phyloP scores from a whole-genome alignment of 2,329 filamentous ascomycete genomes.

The Clonostachys chloroleuca region DNA sequence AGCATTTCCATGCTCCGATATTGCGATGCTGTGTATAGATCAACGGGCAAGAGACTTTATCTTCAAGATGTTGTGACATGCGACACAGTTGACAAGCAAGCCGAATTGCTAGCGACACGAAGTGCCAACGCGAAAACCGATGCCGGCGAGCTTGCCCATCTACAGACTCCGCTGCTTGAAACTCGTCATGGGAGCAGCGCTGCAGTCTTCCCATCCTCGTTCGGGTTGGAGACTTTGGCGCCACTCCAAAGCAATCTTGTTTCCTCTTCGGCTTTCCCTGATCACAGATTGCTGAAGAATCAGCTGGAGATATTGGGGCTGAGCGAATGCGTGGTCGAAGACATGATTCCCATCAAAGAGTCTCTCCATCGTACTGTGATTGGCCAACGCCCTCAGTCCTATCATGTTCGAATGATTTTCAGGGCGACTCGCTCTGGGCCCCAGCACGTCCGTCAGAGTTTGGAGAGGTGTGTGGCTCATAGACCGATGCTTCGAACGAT shows the following conservation, averaged over 20 bases:
- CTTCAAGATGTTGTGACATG: slow-evolving; percentile 24
- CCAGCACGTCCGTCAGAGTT: slow-evolving; percentile 14
- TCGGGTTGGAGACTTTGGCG: too few relatives aligned
- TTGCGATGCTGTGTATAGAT: slow-evolving; percentile 21
- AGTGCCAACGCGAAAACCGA: too few relatives aligned
- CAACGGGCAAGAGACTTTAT: slow-evolving; percentile 20
- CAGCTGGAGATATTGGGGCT: slow-evolving; percentile 5
- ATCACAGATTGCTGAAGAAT: background rate
- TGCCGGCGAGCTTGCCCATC: too few relatives aligned
- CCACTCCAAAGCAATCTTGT: too few relatives aligned
- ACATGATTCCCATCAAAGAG: slow-evolving; percentile 19
- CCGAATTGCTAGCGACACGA: slow-evolving; percentile 12
- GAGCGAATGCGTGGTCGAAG: slow-evolving; percentile 13
- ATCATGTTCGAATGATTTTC: slow-evolving; percentile 24
- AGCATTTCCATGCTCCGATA: slow-evolving; percentile 30
- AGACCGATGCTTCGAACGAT: slow-evolving; percentile 21
- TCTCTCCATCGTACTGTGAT: slow-evolving; percentile 18
- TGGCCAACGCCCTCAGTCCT: slow-evolving; percentile 25
- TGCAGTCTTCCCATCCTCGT: too few relatives aligned
- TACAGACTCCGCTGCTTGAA: too few relatives aligned
- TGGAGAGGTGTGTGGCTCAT: slow-evolving; percentile 16
- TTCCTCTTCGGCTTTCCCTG: too few relatives aligned
- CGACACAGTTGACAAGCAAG: slow-evolving; percentile 23
- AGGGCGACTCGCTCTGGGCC: slow-evolving; percentile 9
- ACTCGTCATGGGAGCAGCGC: too few relatives aligned